Percentiles rank a stretch among this genome's conserved stretches.
phyloP scores from a whole-genome alignment of 1,139 yeast genomes.

The Blastobotrys capitulatus region DNA sequence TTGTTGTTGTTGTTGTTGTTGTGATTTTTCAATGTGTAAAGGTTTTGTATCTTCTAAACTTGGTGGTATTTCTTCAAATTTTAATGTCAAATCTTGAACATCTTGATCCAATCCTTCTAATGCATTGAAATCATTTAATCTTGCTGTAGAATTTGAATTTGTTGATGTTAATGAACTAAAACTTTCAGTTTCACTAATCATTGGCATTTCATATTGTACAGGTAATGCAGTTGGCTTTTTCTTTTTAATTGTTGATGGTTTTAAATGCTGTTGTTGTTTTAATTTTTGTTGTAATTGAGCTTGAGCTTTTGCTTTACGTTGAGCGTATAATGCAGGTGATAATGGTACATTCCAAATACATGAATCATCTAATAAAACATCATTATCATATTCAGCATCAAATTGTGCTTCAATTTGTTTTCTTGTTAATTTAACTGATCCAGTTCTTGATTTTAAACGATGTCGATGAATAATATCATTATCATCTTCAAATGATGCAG shows the following conservation, averaged over 20 bases:
- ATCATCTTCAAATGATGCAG: background rate
- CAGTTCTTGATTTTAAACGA: constrained; percentile 6
- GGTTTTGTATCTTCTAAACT: background rate
- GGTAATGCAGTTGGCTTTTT: background rate
- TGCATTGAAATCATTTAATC: constrained; percentile 13
- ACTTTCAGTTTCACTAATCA: constrained; percentile 9
- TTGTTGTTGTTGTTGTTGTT: background rate
- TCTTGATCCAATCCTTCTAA: constrained; percentile 36
- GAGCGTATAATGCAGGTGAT: constrained; percentile 44
- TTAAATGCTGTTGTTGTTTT: background rate
- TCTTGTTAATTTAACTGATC: constrained; percentile 17
- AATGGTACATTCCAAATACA: constrained; percentile 60
- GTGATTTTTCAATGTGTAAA: background rate
- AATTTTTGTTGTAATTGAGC: background rate
- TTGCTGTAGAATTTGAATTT: too few relatives aligned
- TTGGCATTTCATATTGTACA: constrained; percentile 8
- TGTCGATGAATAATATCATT: background rate
- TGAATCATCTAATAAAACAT: constrained; percentile 45
- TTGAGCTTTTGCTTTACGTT: constrained; percentile 17
- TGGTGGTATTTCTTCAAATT: constrained; percentile 28
- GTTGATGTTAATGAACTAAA: background rate
- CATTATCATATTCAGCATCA: constrained; percentile 40
- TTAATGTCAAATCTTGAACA: constrained; percentile 44
- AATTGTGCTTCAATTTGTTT: constrained; percentile 33
- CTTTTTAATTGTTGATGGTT: background rate